Conservation (phyloP, 2,329 filamentous ascomycete species). For the Botryotinia globosa region DNA sequence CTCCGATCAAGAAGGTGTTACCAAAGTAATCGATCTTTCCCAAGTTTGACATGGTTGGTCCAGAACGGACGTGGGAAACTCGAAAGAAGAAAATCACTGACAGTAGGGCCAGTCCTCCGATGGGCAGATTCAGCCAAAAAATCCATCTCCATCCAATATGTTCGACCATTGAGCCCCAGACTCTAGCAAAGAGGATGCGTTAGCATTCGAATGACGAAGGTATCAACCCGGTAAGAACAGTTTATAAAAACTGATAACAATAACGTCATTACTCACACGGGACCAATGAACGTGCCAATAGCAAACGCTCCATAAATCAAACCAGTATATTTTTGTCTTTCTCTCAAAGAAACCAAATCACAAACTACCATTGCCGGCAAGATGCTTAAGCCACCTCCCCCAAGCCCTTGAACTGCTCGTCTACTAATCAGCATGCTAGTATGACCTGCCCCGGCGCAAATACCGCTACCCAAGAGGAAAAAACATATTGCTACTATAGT, state of each 20-base stretch:
- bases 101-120: constrained; percentile 21
- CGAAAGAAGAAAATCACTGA: constrained; percentile 15
- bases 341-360: constrained; percentile 4
- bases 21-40: constrained; percentile 46
- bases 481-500: constrained; percentile 42
- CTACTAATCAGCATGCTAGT: constrained; percentile 46
- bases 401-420: constrained; percentile 36
- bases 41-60: constrained; percentile 35
- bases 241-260: rapidly evolving
- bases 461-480: constrained; percentile 30
- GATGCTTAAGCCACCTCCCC: constrained; percentile 32
- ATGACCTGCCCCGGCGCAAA: constrained; percentile 34
- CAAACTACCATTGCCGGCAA: not conserved
- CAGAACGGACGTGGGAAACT: constrained; percentile 12
- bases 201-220: not conserved
- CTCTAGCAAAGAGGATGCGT: not conserved
- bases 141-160: constrained; percentile 38
- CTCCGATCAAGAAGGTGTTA: constrained; percentile 43
- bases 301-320: not conserved
- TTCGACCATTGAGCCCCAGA: not conserved
- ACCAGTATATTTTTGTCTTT: not conserved
- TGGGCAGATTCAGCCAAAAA: constrained; percentile 53
- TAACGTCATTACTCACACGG: not conserved
- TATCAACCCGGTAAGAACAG: not conserved
- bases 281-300: not conserved